Evolutionary conservation across 1,284 basidiomycete species (phyloP).

Genomic region (Taiwanofungus camphoratus): DNA sequence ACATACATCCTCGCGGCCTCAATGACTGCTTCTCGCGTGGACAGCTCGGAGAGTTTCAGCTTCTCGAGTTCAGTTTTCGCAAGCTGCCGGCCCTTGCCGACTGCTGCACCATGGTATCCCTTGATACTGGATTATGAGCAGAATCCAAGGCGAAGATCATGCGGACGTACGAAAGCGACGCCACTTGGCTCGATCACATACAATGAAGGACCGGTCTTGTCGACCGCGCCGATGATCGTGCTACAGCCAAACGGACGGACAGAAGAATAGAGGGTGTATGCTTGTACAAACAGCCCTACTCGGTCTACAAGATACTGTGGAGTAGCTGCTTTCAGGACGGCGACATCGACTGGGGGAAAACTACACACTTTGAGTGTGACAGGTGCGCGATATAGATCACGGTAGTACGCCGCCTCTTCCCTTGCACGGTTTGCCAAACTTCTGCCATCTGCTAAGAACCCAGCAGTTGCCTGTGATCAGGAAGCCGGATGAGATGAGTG

Average conservation of each 20-base stretch:
- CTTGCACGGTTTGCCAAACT: conserved; percentile 84
- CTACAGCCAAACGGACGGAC: conserved; percentile 97
- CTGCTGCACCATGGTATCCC: conserved; percentile 92
- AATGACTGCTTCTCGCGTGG: conserved; percentile 79
- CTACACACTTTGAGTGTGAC: conserved; percentile 71
- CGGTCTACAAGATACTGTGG: conserved; percentile 77
- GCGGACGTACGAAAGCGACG: conserved; percentile 71
- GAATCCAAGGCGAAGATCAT: not conserved
- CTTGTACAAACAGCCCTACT: conserved; percentile 86
- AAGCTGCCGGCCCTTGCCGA: conserved; percentile 94
- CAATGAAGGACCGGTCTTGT: conserved; percentile 84
- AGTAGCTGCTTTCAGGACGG: no score
- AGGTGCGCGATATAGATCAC: conserved; percentile 72
- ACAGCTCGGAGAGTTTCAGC: conserved; percentile 76
- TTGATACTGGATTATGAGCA: conserved; percentile 23
- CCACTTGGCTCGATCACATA: conserved; percentile 96
- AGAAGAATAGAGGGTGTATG: conserved; percentile 97
- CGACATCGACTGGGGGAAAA: not conserved
- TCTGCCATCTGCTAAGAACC: conserved; percentile 91
- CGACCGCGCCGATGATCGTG: conserved; percentile 85
- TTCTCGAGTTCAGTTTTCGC: conserved; percentile 99
- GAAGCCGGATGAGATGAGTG: not conserved
- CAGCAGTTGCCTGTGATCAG: conserved; percentile 74
- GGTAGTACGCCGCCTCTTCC: conserved; percentile 78
- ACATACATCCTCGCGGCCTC: conserved; percentile 94